These are phyloP conservation scores for Arachnopeziza araneosa DNA, from an alignment of 2,329 filamentous ascomycete genomes.

Conservation along the genomic window DNA sequence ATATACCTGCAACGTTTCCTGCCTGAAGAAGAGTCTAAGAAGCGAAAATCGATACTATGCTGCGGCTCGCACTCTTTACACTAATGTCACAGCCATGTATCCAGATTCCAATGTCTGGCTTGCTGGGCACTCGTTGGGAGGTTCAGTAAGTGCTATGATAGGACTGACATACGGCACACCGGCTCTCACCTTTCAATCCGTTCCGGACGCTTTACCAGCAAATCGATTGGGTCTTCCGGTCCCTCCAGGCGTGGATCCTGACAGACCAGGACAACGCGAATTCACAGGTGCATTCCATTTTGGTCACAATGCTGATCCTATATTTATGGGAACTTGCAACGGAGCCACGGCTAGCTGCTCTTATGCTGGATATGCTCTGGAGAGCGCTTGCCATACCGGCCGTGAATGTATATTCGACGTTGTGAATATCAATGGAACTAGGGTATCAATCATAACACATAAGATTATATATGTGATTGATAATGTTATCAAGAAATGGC, in stretches of 20 bases:
- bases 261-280: slow-evolving; percentile 62
- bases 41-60: slow-evolving; percentile 90
- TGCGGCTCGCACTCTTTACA: slow-evolving; percentile 81
- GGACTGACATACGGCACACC: slow-evolving; percentile 88
- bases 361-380: slow-evolving; percentile 87
- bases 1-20: slow-evolving; percentile 90
- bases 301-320: slow-evolving; percentile 90
- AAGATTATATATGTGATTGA: slow-evolving; percentile 84
- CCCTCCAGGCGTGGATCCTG: slow-evolving; percentile 71
- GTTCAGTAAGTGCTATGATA: slow-evolving; percentile 80
- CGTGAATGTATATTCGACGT: slow-evolving; percentile 88
- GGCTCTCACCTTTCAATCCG: slow-evolving; percentile 87
- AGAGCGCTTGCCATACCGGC: slow-evolving; percentile 87
- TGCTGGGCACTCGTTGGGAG: slow-evolving; percentile 86
- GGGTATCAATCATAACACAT: slow-evolving; percentile 85
- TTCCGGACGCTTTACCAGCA: slow-evolving; percentile 84
- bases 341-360: slow-evolving; percentile 84
- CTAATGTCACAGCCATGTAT: slow-evolving; percentile 86
- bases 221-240: slow-evolving; percentile 77
- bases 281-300: slow-evolving; percentile 83
- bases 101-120: slow-evolving; percentile 83
- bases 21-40: slow-evolving; percentile 66
- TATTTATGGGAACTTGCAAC: slow-evolving; percentile 92
- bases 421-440: slow-evolving; percentile 85
- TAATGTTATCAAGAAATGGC: slow-evolving; percentile 80